These are phyloP conservation scores for Suillus subalutaceus DNA, from an alignment of 768 basidiomycete genomes.

Conservation along the genomic window DNA sequence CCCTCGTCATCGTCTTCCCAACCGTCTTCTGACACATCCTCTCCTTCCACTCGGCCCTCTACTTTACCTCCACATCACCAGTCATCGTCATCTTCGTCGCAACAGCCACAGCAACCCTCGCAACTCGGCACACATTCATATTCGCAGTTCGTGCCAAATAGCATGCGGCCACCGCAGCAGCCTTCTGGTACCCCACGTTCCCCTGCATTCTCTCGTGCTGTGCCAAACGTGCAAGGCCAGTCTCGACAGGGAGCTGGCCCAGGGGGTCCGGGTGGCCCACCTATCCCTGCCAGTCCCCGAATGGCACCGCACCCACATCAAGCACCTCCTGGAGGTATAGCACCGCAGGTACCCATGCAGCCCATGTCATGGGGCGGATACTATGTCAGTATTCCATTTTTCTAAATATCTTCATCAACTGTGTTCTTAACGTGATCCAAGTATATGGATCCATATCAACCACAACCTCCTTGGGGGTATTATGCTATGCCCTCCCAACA, in stretches of 20 bases:
- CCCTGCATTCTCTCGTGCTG: conserved; percentile 62
- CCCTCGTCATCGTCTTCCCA: conserved; percentile 44
- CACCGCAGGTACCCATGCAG: conserved; percentile 46
- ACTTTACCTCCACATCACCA: conserved; percentile 54
- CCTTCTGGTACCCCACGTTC: conserved; percentile 63
- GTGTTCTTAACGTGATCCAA: conserved; percentile 23
- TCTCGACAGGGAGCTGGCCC: conserved; percentile 51
- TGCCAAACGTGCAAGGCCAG: conserved; percentile 53
- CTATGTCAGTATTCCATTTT: conserved; percentile 52
- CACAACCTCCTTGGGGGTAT: conserved; percentile 36
- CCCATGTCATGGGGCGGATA: conserved; percentile 48
- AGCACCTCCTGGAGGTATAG: conserved; percentile 54
- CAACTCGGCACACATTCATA: conserved; percentile 50
- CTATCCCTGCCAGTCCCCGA: conserved; percentile 65
- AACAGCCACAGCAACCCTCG: conserved; percentile 33
- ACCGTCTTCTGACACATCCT: conserved; percentile 55
- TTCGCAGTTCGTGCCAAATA: conserved; percentile 50
- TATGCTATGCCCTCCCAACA: conserved; percentile 36
- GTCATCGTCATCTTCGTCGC: conserved; percentile 38
- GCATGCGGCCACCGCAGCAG: conserved; percentile 43
- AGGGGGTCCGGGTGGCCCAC: conserved; percentile 57
- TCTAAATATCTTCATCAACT: not conserved
- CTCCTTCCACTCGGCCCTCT: conserved; percentile 57
- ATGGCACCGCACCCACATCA: conserved; percentile 61
- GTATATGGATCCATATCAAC: conserved; percentile 55